Evolutionary conservation across 805 yeast genomes (phyloP).

Genomic region (Wickerhamiella allomyrinae): DNA sequence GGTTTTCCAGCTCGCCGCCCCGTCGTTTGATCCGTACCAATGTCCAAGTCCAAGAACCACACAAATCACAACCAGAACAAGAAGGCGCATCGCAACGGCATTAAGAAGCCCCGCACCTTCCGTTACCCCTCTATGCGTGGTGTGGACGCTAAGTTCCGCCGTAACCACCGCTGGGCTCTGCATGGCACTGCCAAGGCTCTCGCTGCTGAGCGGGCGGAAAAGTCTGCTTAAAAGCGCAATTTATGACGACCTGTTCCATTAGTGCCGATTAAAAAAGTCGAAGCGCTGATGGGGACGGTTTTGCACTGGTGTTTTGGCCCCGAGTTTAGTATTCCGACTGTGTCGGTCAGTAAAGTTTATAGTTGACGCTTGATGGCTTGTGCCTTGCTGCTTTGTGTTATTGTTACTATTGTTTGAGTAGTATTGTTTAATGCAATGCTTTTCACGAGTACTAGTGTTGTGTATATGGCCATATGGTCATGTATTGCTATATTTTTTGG

Average conservation of each 20-base stretch:
- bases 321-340: neutral
- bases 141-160: constrained; percentile 98
- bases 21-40: constrained; percentile 26
- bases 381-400: too few species aligned
- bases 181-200: constrained; percentile 94
- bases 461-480: too few species aligned
- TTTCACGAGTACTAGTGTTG: too few species aligned
- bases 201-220: constrained; percentile 62
- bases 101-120: constrained; percentile 97
- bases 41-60: constrained; percentile 99
- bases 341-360: neutral
- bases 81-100: constrained; percentile 99
- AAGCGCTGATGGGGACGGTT: too few species aligned
- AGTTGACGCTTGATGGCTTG: neutral
- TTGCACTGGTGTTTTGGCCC: too few species aligned
- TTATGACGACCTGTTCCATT: too few species aligned
- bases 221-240: constrained; percentile 27
- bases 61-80: constrained; percentile 99
- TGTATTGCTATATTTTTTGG: too few species aligned
- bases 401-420: too few species aligned
- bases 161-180: constrained; percentile 98
- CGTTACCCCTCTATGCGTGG: constrained; percentile 97
- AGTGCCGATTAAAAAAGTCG: neutral
- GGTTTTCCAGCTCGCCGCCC: neutral
- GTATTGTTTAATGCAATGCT: too few species aligned